Evolutionary conservation across 1,284 basidiomycete genomes (phyloP).

Genomic region (Ustilago nuda): DNA sequence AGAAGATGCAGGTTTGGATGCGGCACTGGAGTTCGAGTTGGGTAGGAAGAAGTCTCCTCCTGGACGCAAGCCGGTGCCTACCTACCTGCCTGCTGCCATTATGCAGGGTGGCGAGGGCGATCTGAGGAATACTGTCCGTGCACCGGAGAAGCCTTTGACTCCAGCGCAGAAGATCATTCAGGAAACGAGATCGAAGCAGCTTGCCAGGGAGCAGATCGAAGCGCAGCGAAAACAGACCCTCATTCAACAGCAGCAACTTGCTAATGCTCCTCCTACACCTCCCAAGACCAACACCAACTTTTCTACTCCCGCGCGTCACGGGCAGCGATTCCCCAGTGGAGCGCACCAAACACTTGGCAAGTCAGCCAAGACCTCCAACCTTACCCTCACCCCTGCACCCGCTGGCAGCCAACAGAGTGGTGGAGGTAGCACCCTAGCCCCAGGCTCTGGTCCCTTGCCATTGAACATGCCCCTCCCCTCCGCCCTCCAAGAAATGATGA

Average conservation of each 20-base stretch:
- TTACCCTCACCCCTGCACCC: background rate
- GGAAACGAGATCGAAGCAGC: conserved; percentile 56
- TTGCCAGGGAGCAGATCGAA: conserved; percentile 46
- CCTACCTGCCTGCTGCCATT: conserved; percentile 17
- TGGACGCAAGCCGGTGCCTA: conserved; percentile 54
- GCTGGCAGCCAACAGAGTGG: conserved; percentile 4
- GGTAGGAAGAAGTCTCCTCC: conserved; percentile 51
- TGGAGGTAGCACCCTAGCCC: conserved; percentile 33
- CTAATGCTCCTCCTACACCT: conserved; percentile 27
- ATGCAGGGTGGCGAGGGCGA: background rate
- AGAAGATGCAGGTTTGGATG: conserved; percentile 18
- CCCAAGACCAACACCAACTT: conserved; percentile 14
- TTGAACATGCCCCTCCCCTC: conserved; percentile 52
- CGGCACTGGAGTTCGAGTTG: conserved; percentile 22
- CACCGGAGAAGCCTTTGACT: conserved; percentile 43
- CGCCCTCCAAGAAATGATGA: conserved; percentile 67
- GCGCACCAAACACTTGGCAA: conserved; percentile 42
- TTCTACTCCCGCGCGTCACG: conserved; percentile 1
- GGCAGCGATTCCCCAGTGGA: conserved; percentile 35
- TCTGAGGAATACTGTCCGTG: background rate
- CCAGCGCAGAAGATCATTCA: conserved; percentile 62
- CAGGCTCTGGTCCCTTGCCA: conserved; percentile 55
- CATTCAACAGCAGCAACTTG: conserved; percentile 13
- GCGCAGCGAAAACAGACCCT: conserved; percentile 29
- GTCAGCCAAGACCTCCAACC: conserved; percentile 7